phyloP scores from a whole-genome alignment of 2,329 filamentous ascomycete species.

The Furcasterigmium furcatum region DNA sequence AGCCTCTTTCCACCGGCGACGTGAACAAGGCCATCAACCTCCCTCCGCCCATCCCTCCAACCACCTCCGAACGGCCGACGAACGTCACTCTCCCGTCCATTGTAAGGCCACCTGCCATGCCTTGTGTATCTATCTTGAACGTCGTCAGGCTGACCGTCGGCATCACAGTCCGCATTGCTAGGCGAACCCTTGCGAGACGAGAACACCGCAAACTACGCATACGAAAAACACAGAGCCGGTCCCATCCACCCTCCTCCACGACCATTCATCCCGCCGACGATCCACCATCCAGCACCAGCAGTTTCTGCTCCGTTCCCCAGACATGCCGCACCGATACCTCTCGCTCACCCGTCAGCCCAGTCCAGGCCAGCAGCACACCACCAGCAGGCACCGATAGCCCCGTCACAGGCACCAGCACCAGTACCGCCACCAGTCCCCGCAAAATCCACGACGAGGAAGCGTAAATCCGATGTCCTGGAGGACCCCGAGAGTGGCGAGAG shows the following conservation, averaged over 20 bases:
- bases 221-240: background rate
- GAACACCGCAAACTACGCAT: background rate
- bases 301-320: too few relatives aligned
- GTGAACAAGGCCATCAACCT: conserved; percentile 1
- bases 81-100: background rate
- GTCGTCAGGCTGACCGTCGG: background rate
- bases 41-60: background rate
- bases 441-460: conserved; percentile 6
- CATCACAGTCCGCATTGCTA: background rate
- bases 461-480: conserved; percentile 9
- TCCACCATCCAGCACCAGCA: too few relatives aligned
- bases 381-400: too few relatives aligned
- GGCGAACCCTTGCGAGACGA: background rate
- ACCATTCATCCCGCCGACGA: too few relatives aligned
- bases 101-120: background rate
- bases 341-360: too few relatives aligned
- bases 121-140: background rate
- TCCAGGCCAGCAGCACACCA: too few relatives aligned
- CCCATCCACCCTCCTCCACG: too few relatives aligned
- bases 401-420: too few relatives aligned
- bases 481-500: background rate
- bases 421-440: background rate
- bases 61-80: background rate
- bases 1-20: conserved; percentile 1
- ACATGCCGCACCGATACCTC: too few relatives aligned